phyloP scores from a whole-genome alignment of 768 basidiomycete genomes.

The Russula sp. region DNA sequence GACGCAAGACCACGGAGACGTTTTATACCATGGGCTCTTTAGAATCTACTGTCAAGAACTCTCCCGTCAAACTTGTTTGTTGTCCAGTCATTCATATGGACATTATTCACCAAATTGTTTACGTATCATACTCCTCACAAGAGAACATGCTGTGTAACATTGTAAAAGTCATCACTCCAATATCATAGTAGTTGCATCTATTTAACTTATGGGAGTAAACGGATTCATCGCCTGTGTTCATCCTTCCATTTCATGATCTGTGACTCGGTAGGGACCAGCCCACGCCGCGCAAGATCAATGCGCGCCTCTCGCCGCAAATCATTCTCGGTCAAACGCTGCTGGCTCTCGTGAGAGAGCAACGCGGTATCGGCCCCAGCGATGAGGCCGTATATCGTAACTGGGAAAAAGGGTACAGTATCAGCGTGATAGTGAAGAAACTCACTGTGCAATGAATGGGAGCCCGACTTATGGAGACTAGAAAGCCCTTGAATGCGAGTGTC shows the following conservation, averaged over 20 bases:
- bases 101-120: conserved; percentile 5
- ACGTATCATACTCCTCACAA: conserved; percentile 20
- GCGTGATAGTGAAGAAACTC: background rate
- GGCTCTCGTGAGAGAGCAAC: conserved; percentile 64
- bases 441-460: conserved; percentile 32
- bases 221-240: conserved; percentile 30
- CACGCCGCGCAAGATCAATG: conserved; percentile 68
- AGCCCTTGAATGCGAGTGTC: conserved; percentile 77
- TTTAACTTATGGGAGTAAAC: background rate
- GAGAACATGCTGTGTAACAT: conserved; percentile 23
- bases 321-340: conserved; percentile 64
- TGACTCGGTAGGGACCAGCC: conserved; percentile 76
- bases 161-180: conserved; percentile 19
- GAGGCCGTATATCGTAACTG: conserved; percentile 63
- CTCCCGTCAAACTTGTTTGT: conserved; percentile 8
- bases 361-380: conserved; percentile 76
- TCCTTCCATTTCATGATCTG: conserved; percentile 80
- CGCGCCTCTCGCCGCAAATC: conserved; percentile 68
- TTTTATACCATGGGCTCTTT: background rate
- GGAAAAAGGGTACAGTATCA: conserved; percentile 33
- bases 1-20: background rate
- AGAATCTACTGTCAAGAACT: background rate
- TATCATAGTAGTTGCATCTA: conserved; percentile 26
- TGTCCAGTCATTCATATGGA: conserved; percentile 16
- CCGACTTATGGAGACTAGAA: conserved; percentile 67